Base-by-base conservation (phyloP, 2,329 filamentous ascomycete genomes). In the Sporothrix brasiliensis region DNA sequence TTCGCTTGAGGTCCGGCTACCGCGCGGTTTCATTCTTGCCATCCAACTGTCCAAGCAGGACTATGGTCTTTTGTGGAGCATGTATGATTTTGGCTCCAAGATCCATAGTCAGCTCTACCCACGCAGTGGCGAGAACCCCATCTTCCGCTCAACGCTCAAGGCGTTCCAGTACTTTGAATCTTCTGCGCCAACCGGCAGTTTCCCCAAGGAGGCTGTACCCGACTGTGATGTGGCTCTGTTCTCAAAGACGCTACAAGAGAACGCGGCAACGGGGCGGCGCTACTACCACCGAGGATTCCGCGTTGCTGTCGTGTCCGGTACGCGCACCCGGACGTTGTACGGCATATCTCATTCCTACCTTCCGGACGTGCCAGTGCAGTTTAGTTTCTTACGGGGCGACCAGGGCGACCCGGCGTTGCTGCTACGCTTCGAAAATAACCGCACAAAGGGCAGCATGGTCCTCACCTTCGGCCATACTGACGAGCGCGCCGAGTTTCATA, bases 151-250 rank as follows among this genome's bases (percentile, higher is more conserved):
- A 9, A 89, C 87, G 1, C 81, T 97, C 10, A 87, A 88, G 58
- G 87, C 89, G 34, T 92, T 96, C 74, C 92, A 94, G 76, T 95
- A 94, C 77, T 90, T 93, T 76, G 92, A 96, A 76, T 85, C 89
- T 1, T 86, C 88, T 74, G 83, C 88, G n/a, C 85, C 91, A 71
- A 85, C 90, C 16, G 86, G 88, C 71, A 84, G 87, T 1, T 97
- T 97, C 77, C 92, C 93, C 5, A 85, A 89, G 61, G 93, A 96
- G 30, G 84, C 90, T 6, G 85, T 93, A 5, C 83, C 87, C 50
- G 85, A 87, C 54, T 96, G 92, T 78, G 89, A 90, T 53, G 80
- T 95, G 39, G 87, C 88, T 9, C 78, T 97, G 3, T 97, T 94
- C 76, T 92, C 96, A 77, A 89, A 86, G 74, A 82, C 87, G 0